Base-by-base conservation (phyloP, 1,284 basidiomycete genomes). In the Somion occarium region DNA sequence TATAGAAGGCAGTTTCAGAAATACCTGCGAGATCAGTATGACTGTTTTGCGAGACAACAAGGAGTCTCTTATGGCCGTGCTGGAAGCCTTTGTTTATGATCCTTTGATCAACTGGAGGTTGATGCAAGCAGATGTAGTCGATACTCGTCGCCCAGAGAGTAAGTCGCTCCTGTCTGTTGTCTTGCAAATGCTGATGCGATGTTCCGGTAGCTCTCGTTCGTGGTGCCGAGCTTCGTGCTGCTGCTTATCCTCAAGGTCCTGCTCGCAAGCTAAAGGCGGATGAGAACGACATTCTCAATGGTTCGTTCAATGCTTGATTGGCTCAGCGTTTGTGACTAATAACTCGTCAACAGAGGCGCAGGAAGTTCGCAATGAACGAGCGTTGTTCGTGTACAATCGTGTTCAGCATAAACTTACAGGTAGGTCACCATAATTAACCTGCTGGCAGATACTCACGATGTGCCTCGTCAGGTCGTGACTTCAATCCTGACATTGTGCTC, bases 21-120 rank as follows among this genome's bases (percentile, higher is more conserved):
- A 89, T 60, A 96, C 93, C 9, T 97, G 93, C 73, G 95, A 98
- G 66, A 96, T 96, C 60, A 93, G 93, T 37, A 99, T 99, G 97
- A 81, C 85, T 54, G 97, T 99, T 4, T 72, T 99, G 54, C 86
- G 97, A 27, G 93, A 92, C 54, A 99, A 99, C 75, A 94, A 96
- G 70, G 97, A 99, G 69, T 96, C 93, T 15, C 79, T 99, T 53
- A 91, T 99, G 86, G 97, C 97, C 11, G 92, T 99, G 20, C 76
- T 99, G 26, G 97, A 99, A 69, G 97, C 91, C 15, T 94, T 94
- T 64, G 86, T 94, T 13, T 93, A 93, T 60, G 91, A 94, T 64
- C 91, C 91, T 11, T 71, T 94, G 50, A 89, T 93, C 65, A 92
- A 91, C 61, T 94, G 91, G 91, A 78, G 88, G 58, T 70, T 91